A percentile compares a stretch with the other conserved stretches of the same genome.
Conservation (phyloP, 1,284 basidiomycete species). For the Pholiota adiposa region DNA sequence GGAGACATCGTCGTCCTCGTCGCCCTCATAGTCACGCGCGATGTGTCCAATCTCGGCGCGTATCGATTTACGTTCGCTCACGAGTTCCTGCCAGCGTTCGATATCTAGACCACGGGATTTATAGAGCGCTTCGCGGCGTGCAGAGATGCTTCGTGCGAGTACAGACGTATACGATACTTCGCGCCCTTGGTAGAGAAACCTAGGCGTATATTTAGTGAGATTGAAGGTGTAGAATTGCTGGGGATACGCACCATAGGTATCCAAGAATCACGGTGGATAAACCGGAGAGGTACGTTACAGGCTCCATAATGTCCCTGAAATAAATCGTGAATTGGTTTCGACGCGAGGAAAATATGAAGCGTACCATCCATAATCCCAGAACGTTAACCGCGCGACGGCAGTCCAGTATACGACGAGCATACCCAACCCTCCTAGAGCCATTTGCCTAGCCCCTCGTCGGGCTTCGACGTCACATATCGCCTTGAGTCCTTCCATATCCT, state of each 20-base stretch:
- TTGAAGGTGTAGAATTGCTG: neutral
- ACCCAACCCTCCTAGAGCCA: conserved; percentile 63
- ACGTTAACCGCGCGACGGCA: conserved; percentile 64
- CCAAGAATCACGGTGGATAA: conserved; percentile 62
- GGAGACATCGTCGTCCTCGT: conserved; percentile 21
- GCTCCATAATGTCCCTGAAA: conserved; percentile 72
- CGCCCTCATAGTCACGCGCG: conserved; percentile 61
- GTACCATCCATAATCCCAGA: conserved; percentile 64
- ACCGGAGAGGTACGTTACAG: conserved; percentile 67
- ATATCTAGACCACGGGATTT: conserved; percentile 64
- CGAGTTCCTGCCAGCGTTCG: conserved; percentile 61
- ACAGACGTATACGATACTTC: conserved; percentile 74
- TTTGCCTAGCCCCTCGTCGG: conserved; percentile 54
- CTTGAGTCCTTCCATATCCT: conserved; percentile 57
- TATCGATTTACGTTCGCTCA: conserved; percentile 53
- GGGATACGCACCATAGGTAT: conserved; percentile 53
- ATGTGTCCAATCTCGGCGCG: conserved; percentile 60
- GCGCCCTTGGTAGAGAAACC: conserved; percentile 67
- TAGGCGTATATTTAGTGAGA: conserved; percentile 18
- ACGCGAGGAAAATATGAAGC: conserved; percentile 17
- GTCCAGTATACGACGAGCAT: conserved; percentile 68
- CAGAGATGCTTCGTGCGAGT: conserved; percentile 57
- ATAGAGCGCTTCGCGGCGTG: conserved; percentile 61
- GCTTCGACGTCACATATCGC: conserved; percentile 59
- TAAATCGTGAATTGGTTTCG: neutral